Evolutionary conservation across 2,329 filamentous ascomycete species (phyloP).

Genomic region (Stenocarpella maydis): DNA sequence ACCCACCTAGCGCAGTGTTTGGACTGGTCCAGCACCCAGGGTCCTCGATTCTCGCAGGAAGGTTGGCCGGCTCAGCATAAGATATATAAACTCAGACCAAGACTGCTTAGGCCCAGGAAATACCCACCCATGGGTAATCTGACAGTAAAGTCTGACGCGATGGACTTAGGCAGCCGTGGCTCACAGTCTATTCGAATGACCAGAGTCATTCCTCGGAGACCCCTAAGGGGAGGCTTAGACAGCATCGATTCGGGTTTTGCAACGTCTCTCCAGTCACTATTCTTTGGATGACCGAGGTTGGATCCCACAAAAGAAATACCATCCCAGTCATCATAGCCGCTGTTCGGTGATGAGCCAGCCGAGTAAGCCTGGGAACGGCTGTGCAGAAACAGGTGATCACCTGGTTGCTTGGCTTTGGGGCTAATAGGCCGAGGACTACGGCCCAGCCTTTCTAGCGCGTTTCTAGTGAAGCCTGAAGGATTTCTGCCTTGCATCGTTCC

Average conservation of each 20-base stretch:
- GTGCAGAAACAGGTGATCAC: constrained; percentile 9
- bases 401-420: background rate
- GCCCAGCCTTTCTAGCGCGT: background rate
- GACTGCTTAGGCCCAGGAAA: constrained; percentile 94
- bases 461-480: background rate
- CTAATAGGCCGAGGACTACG: too few relatives aligned
- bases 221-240: background rate
- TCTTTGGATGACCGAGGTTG: background rate
- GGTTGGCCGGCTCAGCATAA: constrained; percentile 74
- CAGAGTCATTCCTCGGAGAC: too few relatives aligned
- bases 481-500: background rate
- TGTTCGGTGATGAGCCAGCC: background rate
- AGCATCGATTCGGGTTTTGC: background rate
- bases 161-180: background rate
- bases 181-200: background rate
- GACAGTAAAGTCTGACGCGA: background rate
- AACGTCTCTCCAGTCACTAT: background rate
- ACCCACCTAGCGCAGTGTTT: constrained; percentile 85
- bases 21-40: constrained; percentile 85
- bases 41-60: constrained; percentile 70
- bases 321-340: background rate
- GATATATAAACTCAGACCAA: constrained; percentile 93
- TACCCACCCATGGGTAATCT: too few relatives aligned
- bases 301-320: background rate
- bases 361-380: background rate